Evolutionary conservation across 2,329 filamentous ascomycete species (phyloP).

Genomic region (Helicocarpus griseus): DNA sequence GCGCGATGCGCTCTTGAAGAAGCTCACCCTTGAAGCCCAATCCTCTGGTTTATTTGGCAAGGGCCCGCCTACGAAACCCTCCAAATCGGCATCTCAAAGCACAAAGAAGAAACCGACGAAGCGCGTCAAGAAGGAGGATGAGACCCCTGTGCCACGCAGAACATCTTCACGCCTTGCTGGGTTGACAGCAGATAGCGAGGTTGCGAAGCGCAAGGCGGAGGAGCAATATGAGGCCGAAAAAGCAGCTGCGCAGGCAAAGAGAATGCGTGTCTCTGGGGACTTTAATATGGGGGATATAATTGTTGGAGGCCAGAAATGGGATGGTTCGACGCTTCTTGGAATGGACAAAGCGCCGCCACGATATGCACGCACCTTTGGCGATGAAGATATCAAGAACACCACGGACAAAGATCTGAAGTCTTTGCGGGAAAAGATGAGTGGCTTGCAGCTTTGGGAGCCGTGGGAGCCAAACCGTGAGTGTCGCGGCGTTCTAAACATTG

Average conservation of each 20-base stretch:
- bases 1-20: slow-evolving; percentile 72
- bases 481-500: not conserved
- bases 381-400: slow-evolving; percentile 73
- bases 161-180: slow-evolving; percentile 54
- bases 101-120: slow-evolving; percentile 43
- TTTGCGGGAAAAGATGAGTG: slow-evolving; percentile 66
- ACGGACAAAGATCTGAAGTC: slow-evolving; percentile 65
- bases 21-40: slow-evolving; percentile 58
- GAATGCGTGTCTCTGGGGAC: slow-evolving; percentile 54
- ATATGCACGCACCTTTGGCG: slow-evolving; percentile 73
- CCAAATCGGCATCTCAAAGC: slow-evolving; percentile 36
- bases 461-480: slow-evolving; percentile 67
- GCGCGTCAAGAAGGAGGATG: slow-evolving; percentile 54
- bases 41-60: slow-evolving; percentile 57
- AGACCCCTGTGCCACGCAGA: slow-evolving; percentile 45
- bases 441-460: slow-evolving; percentile 68
- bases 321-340: slow-evolving; percentile 54
- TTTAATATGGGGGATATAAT: slow-evolving; percentile 67
- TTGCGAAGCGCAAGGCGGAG: slow-evolving; percentile 59
- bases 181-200: slow-evolving; percentile 56
- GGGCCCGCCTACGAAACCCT: slow-evolving; percentile 37
- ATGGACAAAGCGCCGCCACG: slow-evolving; percentile 62
- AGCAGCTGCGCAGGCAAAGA: slow-evolving; percentile 51
- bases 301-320: slow-evolving; percentile 70
- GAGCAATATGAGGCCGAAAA: slow-evolving; percentile 50